Conservation (phyloP, 495 filamentous ascomycete species). For the Podospora didyma region DNA sequence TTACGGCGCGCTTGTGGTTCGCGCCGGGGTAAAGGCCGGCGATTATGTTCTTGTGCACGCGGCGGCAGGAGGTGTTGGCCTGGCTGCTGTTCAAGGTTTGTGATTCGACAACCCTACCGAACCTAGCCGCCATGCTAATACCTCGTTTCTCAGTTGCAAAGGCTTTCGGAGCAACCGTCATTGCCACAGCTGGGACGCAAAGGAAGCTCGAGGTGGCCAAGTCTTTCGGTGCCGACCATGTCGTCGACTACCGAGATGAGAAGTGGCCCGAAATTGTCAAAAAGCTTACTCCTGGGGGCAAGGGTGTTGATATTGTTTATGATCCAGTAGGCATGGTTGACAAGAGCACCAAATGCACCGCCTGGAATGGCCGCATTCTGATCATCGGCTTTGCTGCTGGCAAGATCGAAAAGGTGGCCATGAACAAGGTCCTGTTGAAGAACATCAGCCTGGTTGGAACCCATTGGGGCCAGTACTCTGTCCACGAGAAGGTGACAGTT, state of each 20-base stretch:
- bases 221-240: constrained; percentile 79
- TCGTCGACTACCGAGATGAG: constrained; percentile 65
- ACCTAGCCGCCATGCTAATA: background rate
- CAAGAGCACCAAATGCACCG: constrained; percentile 75
- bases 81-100: constrained; percentile 78
- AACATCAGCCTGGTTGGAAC: constrained; percentile 88
- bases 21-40: constrained; percentile 70
- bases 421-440: constrained; percentile 90
- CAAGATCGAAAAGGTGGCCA: constrained; percentile 82
- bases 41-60: constrained; percentile 92
- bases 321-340: constrained; percentile 89
- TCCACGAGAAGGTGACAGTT: constrained; percentile 66
- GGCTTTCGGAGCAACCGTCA: constrained; percentile 81
- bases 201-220: constrained; percentile 76
- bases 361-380: constrained; percentile 84
- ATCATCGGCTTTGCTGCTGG: constrained; percentile 91
- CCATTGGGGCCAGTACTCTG: constrained; percentile 85
- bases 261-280: constrained; percentile 78
- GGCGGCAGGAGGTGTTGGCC: constrained; percentile 85
- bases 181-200: constrained; percentile 78
- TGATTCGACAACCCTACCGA: background rate
- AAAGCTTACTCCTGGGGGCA: constrained; percentile 63
- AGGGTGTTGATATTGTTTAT: constrained; percentile 84
- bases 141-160: constrained; percentile 58
- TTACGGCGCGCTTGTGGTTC: constrained; percentile 76